Base-by-base conservation (phyloP, 106 monocot species). In the Gastrodia elata region DNA sequence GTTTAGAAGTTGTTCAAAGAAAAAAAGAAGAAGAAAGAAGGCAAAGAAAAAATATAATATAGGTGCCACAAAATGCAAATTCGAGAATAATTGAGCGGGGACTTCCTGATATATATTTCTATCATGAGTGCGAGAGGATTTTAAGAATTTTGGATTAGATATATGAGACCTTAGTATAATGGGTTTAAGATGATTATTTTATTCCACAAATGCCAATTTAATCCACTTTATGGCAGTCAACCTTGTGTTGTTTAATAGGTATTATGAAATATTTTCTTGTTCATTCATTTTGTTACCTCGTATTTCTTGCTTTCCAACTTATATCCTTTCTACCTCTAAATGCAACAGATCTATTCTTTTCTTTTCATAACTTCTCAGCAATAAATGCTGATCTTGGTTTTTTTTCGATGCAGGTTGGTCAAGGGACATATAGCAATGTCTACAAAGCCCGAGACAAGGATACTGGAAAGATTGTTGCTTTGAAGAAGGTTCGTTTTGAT, bases 381-480 rank as follows among this genome's bases (percentile, higher is more conserved):
- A 22, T 55, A 5, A 55, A 55, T 20, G 6, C 24, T 22, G 55
- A 55, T n/a, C n/a, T n/a, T 55, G 22, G 55, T 64, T 55, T 38
- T 44, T 48, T 18, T n/a, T 28, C 59, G 55, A 20, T 72, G 65
- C 58, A 83, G 83, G 79, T 83, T 46, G 83, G 83, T n/a, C 79
- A 79, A 20, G 83, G 83, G 13, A 83, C 83, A 4, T 79, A 80
- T 16, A 82, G 82, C 70, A 77, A 82, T 61, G 82, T 82, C 13
- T 82, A 82, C 67, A 82, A 82, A 70, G 83, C 83, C 38, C 28
- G 79, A 22, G 83, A 83, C 38, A 79, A 71, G 44, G 79, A 83
- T 24, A 83, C 79, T 36, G 83, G 83, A 41, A 83, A 83, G 72
- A 65, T 83, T 24, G 83, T 83, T 42, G 83, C 79, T 39, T 30